Base-by-base conservation (phyloP, 495 filamentous ascomycete genomes). In the Tuber brumale region DNA sequence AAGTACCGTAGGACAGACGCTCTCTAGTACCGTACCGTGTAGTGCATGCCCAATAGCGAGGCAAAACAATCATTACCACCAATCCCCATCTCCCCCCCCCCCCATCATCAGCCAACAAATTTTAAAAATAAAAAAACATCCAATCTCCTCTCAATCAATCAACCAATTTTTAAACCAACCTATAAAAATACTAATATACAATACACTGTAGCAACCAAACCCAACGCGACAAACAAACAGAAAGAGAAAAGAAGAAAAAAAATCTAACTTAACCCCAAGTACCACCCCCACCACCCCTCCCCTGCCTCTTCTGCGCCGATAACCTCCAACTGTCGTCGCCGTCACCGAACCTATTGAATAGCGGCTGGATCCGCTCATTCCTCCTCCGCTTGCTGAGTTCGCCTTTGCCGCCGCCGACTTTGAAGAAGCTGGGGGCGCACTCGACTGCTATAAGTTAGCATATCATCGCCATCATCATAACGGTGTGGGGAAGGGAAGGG, bases 341-440 rank as follows among this genome's bases (percentile, higher is more conserved):
- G 19, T 90, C 89, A 12, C 85, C 88, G 84, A 93, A 98, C 80
- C 92, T 90, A 83, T 97, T 97, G 83, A 97, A 94, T 84, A 99
- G 82, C 73, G 95, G 95, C 85, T 97, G 92, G 66, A 99, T 98
- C 45, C 94, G 87, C 87, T 98, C 95, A 0, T 93, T 94, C 86
- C 93, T 93, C 88, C 96, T 95, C 79, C 95, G 86, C 86, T 97
- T 97, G 42, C 91, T 94, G 75, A 99, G 85, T 76, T 91, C 88
- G 82, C 97, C 93, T 23, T 91, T 96, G 10, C 82, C 82, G 31
- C 93, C 92, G 70, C 95, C 95, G 14, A 99, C 92, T 87, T 97
- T 97, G 89, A 99, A 99, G 88, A 98, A 98, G 0, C 93, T 97
- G 23, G 95, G 95, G 39, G 95, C 95, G 16, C 94, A 95, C 76